Conservation (phyloP, 164 flowering plant genomes). For the Sextonia rubra region DNA sequence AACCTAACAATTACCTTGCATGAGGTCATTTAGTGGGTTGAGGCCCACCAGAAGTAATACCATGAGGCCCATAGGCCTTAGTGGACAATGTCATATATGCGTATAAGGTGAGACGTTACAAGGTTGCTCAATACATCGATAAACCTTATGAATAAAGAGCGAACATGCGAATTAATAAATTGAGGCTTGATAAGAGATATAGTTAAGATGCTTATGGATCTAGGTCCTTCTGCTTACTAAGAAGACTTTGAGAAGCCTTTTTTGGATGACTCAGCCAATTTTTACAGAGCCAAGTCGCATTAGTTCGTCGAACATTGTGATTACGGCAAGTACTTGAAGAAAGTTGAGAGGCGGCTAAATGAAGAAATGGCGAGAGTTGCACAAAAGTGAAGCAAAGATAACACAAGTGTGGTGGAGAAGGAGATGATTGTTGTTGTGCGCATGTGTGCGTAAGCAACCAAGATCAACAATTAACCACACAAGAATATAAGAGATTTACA, state of each 20-base stretch:
- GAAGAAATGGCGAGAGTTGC: constrained; percentile 84
- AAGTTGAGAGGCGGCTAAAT: constrained; percentile 71
- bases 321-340: constrained; percentile 76
- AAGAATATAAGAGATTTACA: no score
- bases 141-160: constrained; percentile 61
- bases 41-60: no score
- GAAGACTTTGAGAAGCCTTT: constrained; percentile 79
- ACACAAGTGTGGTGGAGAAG: constrained; percentile 81
- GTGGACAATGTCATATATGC: no score
- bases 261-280: constrained; percentile 70
- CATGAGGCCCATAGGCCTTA: no score
- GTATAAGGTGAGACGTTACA: no score
- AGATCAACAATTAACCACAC: no score
- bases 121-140: constrained; percentile 65
- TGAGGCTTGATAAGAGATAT: constrained; percentile 77
- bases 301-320: constrained; percentile 76
- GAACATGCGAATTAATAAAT: constrained; percentile 79
- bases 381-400: constrained; percentile 64
- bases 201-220: constrained; percentile 80
- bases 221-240: constrained; percentile 71
- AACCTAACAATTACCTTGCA: no score
- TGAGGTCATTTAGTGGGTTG: no score
- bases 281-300: constrained; percentile 73
- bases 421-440: no score
- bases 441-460: no score